These are phyloP conservation scores for Oryza punctata DNA, from an alignment of 176 grass and related monocot species.

Conservation along the genomic window DNA sequence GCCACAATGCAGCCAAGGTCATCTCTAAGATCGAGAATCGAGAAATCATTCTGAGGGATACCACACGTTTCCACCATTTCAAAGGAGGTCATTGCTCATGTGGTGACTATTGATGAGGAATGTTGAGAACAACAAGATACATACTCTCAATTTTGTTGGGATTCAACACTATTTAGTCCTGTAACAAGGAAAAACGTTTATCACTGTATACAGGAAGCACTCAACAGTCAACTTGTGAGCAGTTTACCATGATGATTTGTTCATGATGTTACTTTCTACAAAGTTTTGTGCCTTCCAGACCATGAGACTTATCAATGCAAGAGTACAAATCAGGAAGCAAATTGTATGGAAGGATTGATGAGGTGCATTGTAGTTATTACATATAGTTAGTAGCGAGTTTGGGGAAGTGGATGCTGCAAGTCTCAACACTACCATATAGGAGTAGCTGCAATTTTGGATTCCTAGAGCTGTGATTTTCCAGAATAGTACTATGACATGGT, in stretches of 20 bases:
- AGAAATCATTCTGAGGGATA: constrained; percentile 68
- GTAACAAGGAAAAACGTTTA: neutral
- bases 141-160: neutral
- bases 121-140: neutral
- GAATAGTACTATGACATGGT: neutral
- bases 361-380: constrained; percentile 1
- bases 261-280: neutral
- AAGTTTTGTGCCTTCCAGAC: neutral
- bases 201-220: neutral
- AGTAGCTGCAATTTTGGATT: neutral
- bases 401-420: neutral
- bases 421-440: neutral
- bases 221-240: constrained; percentile 7
- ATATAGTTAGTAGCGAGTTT: neutral
- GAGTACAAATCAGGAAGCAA: constrained; percentile 1
- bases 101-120: constrained; percentile 70
- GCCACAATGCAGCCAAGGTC: constrained; percentile 66
- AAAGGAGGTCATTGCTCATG: constrained; percentile 65
- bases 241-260: neutral
- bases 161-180: neutral
- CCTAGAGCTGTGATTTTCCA: neutral
- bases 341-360: neutral
- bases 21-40: constrained; percentile 65
- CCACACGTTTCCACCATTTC: constrained; percentile 71
- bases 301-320: neutral